Conservation (phyloP, 2,329 filamentous ascomycete species). For the Aspergillus uvarum region DNA sequence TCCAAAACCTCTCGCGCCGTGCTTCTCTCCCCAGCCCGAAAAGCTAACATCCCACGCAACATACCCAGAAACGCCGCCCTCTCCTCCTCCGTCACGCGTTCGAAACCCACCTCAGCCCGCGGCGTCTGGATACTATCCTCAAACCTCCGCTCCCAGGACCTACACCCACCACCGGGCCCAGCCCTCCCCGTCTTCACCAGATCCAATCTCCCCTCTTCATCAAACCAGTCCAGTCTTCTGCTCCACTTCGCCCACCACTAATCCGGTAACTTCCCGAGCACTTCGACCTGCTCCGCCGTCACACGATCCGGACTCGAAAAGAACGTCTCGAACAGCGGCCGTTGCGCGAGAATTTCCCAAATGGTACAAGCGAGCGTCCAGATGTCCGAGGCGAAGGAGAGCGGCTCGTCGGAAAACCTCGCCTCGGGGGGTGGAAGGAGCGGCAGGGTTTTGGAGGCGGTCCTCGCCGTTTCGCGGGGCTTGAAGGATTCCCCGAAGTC, state of each 20-base stretch:
- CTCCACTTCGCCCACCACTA: conserved; percentile 29
- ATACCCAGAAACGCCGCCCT: conserved; percentile 24
- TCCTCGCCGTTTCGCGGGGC: not conserved
- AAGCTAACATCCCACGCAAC: conserved; percentile 25
- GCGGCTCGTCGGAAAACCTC: conserved; percentile 33
- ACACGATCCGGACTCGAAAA: conserved; percentile 24
- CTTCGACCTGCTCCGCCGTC: conserved; percentile 30
- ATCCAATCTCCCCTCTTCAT: conserved; percentile 21
- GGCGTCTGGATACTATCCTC: conserved; percentile 27
- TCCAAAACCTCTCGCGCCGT: conserved; percentile 23
- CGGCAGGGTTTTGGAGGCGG: conserved; percentile 25
- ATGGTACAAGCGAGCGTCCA: conserved; percentile 41
- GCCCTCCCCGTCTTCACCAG: conserved; percentile 5
- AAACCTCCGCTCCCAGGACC: conserved; percentile 19
- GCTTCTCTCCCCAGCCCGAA: conserved; percentile 19
- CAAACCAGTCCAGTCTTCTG: conserved; percentile 18
- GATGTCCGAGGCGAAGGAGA: conserved; percentile 39
- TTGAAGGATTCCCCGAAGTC: not conserved
- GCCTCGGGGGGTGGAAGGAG: conserved; percentile 36
- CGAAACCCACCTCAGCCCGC: conserved; percentile 21
- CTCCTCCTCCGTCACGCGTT: conserved; percentile 18
- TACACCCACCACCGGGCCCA: conserved; percentile 3
- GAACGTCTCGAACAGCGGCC: conserved; percentile 28
- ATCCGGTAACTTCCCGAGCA: conserved; percentile 26
- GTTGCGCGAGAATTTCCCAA: conserved; percentile 36